Percentiles rank a stretch among this genome's conserved stretches.
Conservation (phyloP, 768 basidiomycete genomes). For the Pleurotus giganteus region DNA sequence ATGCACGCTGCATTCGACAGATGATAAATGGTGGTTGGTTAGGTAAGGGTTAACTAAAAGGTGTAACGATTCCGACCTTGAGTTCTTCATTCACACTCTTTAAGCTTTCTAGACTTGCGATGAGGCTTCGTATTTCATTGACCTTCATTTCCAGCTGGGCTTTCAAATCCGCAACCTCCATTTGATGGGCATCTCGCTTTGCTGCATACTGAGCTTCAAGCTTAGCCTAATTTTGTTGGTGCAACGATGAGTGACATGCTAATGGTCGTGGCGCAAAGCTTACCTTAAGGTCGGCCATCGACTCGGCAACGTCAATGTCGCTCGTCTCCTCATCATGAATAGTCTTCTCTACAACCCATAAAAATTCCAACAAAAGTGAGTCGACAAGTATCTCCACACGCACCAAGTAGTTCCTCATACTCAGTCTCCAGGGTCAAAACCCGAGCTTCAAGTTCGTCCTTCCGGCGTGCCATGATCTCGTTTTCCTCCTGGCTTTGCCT, state of each 20-base stretch:
- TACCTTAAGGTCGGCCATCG: conserved; percentile 90
- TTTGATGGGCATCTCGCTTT: conserved; percentile 85
- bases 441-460: conserved; percentile 86
- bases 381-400: conserved; percentile 26
- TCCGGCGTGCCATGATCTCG: conserved; percentile 75
- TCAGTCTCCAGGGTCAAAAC: conserved; percentile 83
- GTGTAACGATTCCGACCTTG: conserved; percentile 58
- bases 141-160: conserved; percentile 85
- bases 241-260: conserved; percentile 17
- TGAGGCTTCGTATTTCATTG: conserved; percentile 82
- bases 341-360: conserved; percentile 67
- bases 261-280: conserved; percentile 13
- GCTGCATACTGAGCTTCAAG: conserved; percentile 92
- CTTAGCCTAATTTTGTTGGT: conserved; percentile 60
- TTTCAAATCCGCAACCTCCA: conserved; percentile 82
- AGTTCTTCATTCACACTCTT: conserved; percentile 98
- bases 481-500: conserved; percentile 91
- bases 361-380: conserved; percentile 2
- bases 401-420: conserved; percentile 95
- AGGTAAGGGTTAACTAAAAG: conserved; percentile 15
- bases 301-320: conserved; percentile 78
- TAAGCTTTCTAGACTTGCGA: conserved; percentile 85
- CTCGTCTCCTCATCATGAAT: conserved; percentile 87
- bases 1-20: conserved; percentile 69
- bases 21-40: conserved; percentile 7